Evolutionary conservation across 371 early-diverging fungal species (phyloP), one percentile per base, ranked within the genome.

Genomic region (Lichtheimia hyalospora): DNA sequence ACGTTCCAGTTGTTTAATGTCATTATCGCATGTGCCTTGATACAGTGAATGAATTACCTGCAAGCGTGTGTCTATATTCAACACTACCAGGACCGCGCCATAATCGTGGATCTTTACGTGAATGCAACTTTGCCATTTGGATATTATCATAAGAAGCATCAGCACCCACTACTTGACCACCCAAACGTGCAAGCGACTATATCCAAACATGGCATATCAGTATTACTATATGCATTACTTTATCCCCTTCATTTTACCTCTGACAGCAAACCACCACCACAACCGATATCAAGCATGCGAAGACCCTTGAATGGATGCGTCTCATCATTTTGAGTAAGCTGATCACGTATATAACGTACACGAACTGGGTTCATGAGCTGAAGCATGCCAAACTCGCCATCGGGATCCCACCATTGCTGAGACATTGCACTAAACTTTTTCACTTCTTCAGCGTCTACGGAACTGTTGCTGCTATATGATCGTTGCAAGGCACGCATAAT

Each of bases 191-290:
- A 52, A 97, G 63, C 0, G 93, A 67, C 91, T 25, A 54, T n/a
- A n/a, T n/a, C n/a, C n/a, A n/a, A n/a, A 46, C 54, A 63, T 13
- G 41, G 12, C 27, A 28, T 49, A 3, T 18, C 42, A 24, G 50
- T 34, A 48, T 43, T 3, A 16, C 20, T 24, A n/a, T 4, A 21
- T 27, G 1, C 46, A 46, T 13, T 24, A 16, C 44, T 15, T 0
- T 23, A 44, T 44, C 13, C 5, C 24, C 40, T n/a, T 53, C 16
- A 46, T 23, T 55, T n/a, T 79, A 91, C 93, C 86, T 96, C 96
- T 0, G 92, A 79, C 44, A 97, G 76, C 21, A 97, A 62, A 0
- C 98, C 98, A 23, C 96, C 98, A 20, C 98, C 98, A 71, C 98
- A 95, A 1, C 98, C 98, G 21, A 97, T 86, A 74, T 97, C 98